phyloP scores from a whole-genome alignment of 208 protist genomes.

The Trichomonas tenax region DNA sequence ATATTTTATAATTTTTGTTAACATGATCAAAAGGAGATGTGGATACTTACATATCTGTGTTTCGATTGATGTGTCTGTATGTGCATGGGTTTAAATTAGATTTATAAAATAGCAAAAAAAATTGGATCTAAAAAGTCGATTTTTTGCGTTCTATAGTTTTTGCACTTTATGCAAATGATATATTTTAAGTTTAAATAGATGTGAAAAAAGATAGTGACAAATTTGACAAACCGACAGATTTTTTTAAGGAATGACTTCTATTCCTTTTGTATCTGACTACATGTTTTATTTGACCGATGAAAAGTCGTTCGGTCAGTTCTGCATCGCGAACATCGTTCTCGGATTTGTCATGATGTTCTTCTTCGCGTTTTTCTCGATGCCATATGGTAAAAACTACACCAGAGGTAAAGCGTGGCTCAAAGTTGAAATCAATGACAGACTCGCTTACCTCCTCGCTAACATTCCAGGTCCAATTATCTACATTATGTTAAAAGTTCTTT shows the following conservation, averaged over 20 bases:
- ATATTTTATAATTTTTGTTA: no score
- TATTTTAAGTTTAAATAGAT: no score
- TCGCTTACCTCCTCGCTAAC: neutral
- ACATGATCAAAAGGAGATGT: no score
- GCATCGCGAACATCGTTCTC: neutral
- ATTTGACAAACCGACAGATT: no score
- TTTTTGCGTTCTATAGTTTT: no score
- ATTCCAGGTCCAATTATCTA: neutral
- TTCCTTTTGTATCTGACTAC: neutral
- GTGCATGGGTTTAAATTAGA: no score
- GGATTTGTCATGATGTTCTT: neutral
- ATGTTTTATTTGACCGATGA: neutral
- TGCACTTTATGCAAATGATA: no score
- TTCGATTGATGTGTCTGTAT: no score
- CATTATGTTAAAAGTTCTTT: neutral
- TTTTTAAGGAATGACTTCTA: neutral
- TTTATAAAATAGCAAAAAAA: no score
- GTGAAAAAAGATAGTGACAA: no score
- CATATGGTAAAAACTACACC: conserved; percentile 11
- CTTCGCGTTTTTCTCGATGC: neutral
- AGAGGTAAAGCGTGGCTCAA: neutral
- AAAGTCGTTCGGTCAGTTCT: neutral
- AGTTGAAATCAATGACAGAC: neutral
- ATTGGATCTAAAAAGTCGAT: no score
- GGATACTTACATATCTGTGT: no score